phyloP scores from a whole-genome alignment of 177 flowering plant genomes.

The Tripterygium wilfordii region DNA sequence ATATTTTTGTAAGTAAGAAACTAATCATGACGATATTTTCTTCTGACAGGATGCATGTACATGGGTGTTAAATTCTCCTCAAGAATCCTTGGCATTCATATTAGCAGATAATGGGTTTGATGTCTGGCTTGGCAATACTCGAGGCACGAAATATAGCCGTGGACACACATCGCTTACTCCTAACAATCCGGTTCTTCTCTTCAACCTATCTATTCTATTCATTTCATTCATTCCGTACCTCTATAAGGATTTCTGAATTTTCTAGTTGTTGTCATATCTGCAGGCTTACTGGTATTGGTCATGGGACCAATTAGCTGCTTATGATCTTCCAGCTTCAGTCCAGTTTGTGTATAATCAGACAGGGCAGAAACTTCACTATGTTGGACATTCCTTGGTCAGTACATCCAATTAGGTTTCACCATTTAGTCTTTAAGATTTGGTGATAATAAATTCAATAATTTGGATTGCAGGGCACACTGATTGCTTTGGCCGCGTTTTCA shows the following conservation, averaged over 20 bases:
- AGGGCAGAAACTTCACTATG: conserved; percentile 54
- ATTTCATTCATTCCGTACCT: background rate
- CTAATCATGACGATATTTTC: background rate
- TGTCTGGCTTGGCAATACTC: conserved; percentile 71
- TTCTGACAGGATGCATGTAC: conserved; percentile 64
- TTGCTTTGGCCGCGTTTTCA: conserved; percentile 43
- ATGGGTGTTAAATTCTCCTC: conserved; percentile 64
- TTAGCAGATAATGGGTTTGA: conserved; percentile 77
- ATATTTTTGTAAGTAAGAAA: background rate
- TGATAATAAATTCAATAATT: background rate
- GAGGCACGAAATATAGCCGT: conserved; percentile 66
- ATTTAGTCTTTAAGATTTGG: background rate
- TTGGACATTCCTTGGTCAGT: conserved; percentile 57
- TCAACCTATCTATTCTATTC: background rate
- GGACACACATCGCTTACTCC: conserved; percentile 50
- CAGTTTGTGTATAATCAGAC: conserved; percentile 39
- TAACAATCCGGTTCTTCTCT: conserved; percentile 29
- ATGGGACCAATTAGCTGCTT: conserved; percentile 53
- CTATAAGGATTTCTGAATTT: background rate
- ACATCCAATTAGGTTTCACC: background rate
- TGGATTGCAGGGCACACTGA: conserved; percentile 36
- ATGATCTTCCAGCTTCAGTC: conserved; percentile 49
- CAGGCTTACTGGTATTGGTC: conserved; percentile 70
- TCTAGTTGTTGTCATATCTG: background rate
- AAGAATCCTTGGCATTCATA: conserved; percentile 49